These are phyloP conservation scores for Scheffersomyces lignosus DNA, from an alignment of 805 yeast genomes.

Conservation along the genomic window DNA sequence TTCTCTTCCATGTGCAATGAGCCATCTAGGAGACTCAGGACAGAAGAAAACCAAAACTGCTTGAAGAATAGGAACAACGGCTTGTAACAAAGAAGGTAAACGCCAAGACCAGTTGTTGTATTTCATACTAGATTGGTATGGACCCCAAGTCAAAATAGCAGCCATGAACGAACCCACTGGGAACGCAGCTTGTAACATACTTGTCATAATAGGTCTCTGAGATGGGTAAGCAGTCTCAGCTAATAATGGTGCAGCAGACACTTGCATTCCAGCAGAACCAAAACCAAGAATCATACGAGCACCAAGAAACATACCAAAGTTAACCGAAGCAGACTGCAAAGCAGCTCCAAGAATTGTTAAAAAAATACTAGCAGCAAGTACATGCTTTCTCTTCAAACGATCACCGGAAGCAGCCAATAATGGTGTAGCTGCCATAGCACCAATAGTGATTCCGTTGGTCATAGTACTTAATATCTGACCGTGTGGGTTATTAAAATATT, in stretches of 20 bases:
- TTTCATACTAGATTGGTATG: neutral
- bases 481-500: conserved; percentile 10
- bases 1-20: conserved; percentile 12
- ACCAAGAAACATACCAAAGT: neutral
- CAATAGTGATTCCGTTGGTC: conserved; percentile 5
- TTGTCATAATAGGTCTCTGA: conserved; percentile 1
- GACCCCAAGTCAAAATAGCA: conserved; percentile 2
- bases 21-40: conserved; percentile 26
- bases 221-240: conserved; percentile 3
- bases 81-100: conserved; percentile 14
- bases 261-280: conserved; percentile 1
- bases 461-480: conserved; percentile 1
- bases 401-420: conserved; percentile 8
- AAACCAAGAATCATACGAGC: conserved; percentile 1
- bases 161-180: conserved; percentile 1
- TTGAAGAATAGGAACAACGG: conserved; percentile 12
- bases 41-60: conserved; percentile 13
- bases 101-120: conserved; percentile 9
- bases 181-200: neutral
- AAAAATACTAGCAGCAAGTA: neutral
- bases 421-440: conserved; percentile 9
- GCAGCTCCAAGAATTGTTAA: neutral
- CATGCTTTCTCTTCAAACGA: conserved; percentile 1
- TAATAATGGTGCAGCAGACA: conserved; percentile 1
- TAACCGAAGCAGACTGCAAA: conserved; percentile 1